Base-by-base conservation (phyloP, 2,329 filamentous ascomycete species). In the Scorias spongiosa region DNA sequence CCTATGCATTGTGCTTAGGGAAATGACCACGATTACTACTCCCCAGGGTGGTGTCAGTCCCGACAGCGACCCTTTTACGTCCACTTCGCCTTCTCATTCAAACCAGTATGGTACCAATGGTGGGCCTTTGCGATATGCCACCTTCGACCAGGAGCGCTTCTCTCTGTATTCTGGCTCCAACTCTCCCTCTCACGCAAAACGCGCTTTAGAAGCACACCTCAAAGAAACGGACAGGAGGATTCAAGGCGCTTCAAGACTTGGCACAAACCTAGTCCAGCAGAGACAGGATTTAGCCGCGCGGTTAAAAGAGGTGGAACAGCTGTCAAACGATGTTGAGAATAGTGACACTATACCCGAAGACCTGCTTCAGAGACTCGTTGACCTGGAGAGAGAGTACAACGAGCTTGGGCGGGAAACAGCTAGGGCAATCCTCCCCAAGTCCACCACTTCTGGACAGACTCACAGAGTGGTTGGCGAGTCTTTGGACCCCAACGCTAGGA, bases 341-440 rank as follows among this genome's bases (percentile, higher is more conserved):
- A 53, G 57, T 37, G 48, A 54, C 36, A 83, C 94, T 49, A 77
- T 96, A 42, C 80, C 81, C 0, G 78, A 84, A 2, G 88, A 94
- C 51, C 68, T 98, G 55, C 84, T 83, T 47, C 75, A 81, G 56
- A 87, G 84, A 64, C 73, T 98, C 43, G 72, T 78, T 11, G 87
- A 93, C 49, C 78, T 98, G 47, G 91, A 98, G 63, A 84, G 78
- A 62, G 91, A 98, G 57, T 96, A 93, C 66, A 89, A 93, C 61
- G 88, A 95, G 58, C 80, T 96, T 40, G 87, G 88, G 10, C 75
- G 82, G 49, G 89, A 96, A 61, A 91, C 84, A 40, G 86, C 89
- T 38, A 76, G 89, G 51, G 87, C 85, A 2, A 89, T 95, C 60
- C 67, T 96, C 29, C 91, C 91, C 53, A 87, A 87, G 9, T 76